Evolutionary conservation across 768 basidiomycete genomes (phyloP).

Genomic region (Pisolithus orientalis): DNA sequence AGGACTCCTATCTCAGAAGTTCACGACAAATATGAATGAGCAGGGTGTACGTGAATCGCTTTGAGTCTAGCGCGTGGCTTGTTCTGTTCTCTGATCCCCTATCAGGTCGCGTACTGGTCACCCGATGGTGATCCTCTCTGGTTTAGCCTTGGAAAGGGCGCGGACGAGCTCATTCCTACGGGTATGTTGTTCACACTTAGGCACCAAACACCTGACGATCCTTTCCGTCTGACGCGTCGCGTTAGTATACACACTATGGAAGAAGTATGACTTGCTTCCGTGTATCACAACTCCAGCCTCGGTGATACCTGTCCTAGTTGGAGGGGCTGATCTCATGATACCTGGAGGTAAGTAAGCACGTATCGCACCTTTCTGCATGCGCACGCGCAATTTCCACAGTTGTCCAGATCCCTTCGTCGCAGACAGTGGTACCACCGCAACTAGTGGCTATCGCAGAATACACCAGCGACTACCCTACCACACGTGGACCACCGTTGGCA

Average conservation of each 20-base stretch:
- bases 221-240: background rate
- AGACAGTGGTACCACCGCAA: constrained; percentile 35
- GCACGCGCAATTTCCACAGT: constrained; percentile 33
- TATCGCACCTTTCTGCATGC: background rate
- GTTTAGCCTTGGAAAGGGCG: constrained; percentile 67
- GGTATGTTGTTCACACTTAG: constrained; percentile 23
- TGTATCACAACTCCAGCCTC: constrained; percentile 63
- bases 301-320: constrained; percentile 64
- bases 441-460: constrained; percentile 61
- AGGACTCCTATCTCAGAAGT: constrained; percentile 61
- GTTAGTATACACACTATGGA: constrained; percentile 74
- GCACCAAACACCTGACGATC: background rate
- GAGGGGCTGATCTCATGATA: constrained; percentile 86
- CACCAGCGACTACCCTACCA: constrained; percentile 24
- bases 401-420: constrained; percentile 40
- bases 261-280: constrained; percentile 60
- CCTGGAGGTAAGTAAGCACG: constrained; percentile 57
- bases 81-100: background rate
- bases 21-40: constrained; percentile 57
- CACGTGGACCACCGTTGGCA: constrained; percentile 50
- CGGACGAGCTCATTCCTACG: constrained; percentile 68
- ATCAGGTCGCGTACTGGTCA: constrained; percentile 57
- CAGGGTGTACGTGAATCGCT: constrained; percentile 43
- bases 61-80: background rate
- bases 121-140: constrained; percentile 69